Evolutionary conservation across 2,329 filamentous ascomycete genomes (phyloP).

Genomic region (Coniochaeta ligniaria): DNA sequence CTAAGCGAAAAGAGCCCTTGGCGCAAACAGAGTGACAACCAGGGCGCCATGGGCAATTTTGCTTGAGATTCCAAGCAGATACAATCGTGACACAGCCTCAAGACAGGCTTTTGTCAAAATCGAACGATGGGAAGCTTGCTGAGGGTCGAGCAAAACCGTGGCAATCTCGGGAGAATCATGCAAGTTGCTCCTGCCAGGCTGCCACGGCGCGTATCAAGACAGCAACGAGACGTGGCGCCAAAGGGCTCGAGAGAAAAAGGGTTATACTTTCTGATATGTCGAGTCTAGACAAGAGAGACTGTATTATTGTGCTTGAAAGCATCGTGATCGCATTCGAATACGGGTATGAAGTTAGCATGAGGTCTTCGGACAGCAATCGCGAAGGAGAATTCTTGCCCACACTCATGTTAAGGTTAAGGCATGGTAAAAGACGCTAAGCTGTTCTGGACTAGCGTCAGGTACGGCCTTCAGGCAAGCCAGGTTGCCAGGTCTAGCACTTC

Average conservation of each 20-base stretch:
- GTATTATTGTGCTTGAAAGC: neutral
- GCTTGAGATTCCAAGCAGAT: neutral
- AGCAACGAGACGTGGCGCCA: neutral
- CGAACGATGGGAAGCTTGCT: neutral
- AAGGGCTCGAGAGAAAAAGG: neutral
- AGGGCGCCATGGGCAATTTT: neutral
- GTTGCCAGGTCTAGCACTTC: neutral
- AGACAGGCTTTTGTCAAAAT: neutral
- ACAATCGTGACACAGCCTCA: conserved; percentile 1
- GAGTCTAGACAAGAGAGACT: neutral
- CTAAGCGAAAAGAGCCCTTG: conserved; percentile 14
- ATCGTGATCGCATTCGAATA: no score
- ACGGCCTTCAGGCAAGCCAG: neutral
- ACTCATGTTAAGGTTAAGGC: neutral
- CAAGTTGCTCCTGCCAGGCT: neutral
- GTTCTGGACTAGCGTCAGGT: neutral
- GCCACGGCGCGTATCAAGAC: neutral
- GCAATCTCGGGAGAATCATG: neutral
- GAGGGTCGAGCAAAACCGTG: neutral
- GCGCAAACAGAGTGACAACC: neutral
- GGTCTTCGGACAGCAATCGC: no score
- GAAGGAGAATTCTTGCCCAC: no score
- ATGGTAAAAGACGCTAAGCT: neutral
- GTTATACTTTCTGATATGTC: neutral
- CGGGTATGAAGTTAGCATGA: neutral